phyloP scores from a whole-genome alignment of 495 filamentous ascomycete species.

The Massariosphaeria phaeospora region DNA sequence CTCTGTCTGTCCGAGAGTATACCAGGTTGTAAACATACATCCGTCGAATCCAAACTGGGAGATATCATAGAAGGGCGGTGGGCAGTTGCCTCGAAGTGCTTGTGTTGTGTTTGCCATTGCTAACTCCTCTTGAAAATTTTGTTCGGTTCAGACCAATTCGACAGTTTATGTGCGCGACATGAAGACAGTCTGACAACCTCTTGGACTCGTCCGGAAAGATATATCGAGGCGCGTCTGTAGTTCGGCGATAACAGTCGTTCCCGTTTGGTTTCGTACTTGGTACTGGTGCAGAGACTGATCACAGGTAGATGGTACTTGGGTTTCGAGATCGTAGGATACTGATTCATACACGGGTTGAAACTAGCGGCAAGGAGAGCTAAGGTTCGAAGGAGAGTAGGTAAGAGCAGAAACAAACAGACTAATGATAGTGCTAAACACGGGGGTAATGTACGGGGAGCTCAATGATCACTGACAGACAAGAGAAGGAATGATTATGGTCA shows the following conservation, averaged over 20 bases:
- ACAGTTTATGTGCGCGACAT: not conserved
- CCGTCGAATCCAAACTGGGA: conserved; percentile 58
- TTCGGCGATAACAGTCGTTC: not conserved
- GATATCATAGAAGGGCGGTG: conserved; percentile 59
- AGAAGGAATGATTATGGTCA: conserved; percentile 11
- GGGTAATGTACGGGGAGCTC: not conserved
- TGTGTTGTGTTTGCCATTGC: conserved; percentile 28
- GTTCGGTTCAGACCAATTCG: not conserved
- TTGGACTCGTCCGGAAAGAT: not conserved
- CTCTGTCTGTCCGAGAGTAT: conserved; percentile 21
- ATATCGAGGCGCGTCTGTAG: not conserved
- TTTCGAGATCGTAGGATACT: conserved; percentile 1
- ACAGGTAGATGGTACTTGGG: not conserved
- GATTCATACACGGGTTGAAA: conserved; percentile 20
- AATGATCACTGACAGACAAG: not conserved
- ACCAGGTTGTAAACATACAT: conserved; percentile 50
- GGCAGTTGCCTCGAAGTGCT: conserved; percentile 50
- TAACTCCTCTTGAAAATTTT: not conserved
- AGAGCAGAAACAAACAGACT: conserved; percentile 1
- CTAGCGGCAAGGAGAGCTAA: not conserved
- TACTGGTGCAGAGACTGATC: not conserved
- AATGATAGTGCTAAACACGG: not conserved
- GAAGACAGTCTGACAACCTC: not conserved
- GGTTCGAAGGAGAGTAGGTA: conserved; percentile 2
- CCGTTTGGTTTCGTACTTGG: conserved; percentile 2